Percentiles rank a stretch among this genome's conserved stretches.
These are phyloP conservation scores for Populus davidiana DNA, from an alignment of 345 rosid species.

Conservation along the genomic window DNA sequence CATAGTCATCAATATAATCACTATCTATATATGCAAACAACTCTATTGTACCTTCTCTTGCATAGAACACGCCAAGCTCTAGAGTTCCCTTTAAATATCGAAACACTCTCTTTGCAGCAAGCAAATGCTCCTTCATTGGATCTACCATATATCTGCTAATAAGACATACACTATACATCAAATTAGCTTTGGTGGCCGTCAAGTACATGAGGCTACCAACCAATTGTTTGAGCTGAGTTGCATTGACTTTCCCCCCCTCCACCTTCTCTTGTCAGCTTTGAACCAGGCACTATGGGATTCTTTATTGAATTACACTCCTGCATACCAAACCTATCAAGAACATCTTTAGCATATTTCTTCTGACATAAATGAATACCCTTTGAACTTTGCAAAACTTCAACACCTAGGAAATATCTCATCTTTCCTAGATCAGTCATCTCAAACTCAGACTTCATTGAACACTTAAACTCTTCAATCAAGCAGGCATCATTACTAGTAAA, in stretches of 20 bases:
- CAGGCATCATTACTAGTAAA: background rate
- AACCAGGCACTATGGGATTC: background rate
- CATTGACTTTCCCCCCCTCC: background rate
- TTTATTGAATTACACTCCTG: background rate
- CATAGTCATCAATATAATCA: too few species aligned
- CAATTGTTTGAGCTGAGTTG: background rate
- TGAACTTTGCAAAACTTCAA: background rate
- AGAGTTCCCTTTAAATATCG: background rate
- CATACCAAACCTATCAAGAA: background rate
- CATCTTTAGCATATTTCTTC: background rate
- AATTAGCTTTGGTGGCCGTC: background rate
- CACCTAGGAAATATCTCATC: background rate
- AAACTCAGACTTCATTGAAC: background rate
- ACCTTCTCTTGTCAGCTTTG: background rate
- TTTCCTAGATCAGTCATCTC: background rate
- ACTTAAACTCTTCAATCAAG: background rate
- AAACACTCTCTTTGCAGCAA: background rate
- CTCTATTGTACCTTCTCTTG: background rate
- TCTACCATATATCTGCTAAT: background rate
- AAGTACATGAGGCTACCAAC: background rate
- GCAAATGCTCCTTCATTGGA: background rate
- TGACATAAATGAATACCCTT: background rate
- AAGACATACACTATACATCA: background rate
- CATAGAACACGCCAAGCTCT: background rate
- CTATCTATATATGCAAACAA: too few species aligned